Evolutionary conservation across 495 filamentous ascomycete genomes (phyloP).

Genomic region (Aspergillus sclerotioniger): DNA sequence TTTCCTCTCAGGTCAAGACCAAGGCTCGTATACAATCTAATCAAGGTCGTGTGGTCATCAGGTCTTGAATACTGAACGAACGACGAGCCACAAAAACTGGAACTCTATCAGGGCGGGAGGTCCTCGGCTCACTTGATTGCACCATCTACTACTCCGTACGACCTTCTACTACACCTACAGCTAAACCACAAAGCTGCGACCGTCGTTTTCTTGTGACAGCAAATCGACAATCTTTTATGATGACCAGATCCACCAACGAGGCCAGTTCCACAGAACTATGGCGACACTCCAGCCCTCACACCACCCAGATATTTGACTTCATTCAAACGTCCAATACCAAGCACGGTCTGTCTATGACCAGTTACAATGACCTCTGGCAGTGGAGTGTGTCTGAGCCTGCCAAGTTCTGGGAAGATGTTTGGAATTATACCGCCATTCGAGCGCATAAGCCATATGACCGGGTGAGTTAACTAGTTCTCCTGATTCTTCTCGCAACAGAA

Average conservation of each 20-base stretch:
- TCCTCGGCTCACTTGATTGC: not conserved
- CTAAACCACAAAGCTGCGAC: not conserved
- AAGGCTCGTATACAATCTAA: not conserved
- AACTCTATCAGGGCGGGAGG: not conserved
- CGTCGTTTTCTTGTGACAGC: not conserved
- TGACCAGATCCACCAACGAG: slow-evolving; percentile 31
- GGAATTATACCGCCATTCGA: slow-evolving; percentile 73
- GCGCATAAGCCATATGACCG: slow-evolving; percentile 61
- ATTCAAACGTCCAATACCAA: slow-evolving; percentile 65
- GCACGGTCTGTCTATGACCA: slow-evolving; percentile 57
- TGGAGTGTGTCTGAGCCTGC: slow-evolving; percentile 81
- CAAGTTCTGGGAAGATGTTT: slow-evolving; percentile 82
- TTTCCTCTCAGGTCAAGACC: not conserved
- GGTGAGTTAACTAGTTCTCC: slow-evolving; percentile 39
- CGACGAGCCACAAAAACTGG: not conserved
- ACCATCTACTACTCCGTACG: not conserved
- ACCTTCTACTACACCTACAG: not conserved
- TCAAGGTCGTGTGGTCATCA: not conserved
- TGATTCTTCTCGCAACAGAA: not conserved
- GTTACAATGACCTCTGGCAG: slow-evolving; percentile 68
- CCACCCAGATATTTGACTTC: slow-evolving; percentile 70
- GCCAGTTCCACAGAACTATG: slow-evolving; percentile 56
- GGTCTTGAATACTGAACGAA: not conserved
- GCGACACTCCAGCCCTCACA: slow-evolving; percentile 64
- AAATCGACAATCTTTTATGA: slow-evolving; percentile 5